These are phyloP conservation scores for Neurospora sp. DNA, from an alignment of 495 filamentous ascomycete species.

Conservation along the genomic window DNA sequence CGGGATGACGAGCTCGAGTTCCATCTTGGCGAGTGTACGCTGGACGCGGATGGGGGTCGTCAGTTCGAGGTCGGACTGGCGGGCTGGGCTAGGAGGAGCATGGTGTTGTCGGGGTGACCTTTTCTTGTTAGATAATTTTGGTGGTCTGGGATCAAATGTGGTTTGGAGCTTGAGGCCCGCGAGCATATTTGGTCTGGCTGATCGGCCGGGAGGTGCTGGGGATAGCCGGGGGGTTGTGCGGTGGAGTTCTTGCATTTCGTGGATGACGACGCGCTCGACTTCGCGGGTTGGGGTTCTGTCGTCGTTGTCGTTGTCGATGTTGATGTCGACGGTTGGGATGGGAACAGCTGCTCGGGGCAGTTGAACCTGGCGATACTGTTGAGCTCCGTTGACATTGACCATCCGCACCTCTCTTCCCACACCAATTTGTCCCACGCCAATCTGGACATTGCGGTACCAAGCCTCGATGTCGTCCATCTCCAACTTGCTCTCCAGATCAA, in stretches of 20 bases:
- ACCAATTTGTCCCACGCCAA: neutral
- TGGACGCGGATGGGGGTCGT: neutral
- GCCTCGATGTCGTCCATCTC: conserved; percentile 24
- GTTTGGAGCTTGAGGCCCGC: conserved; percentile 32
- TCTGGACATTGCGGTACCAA: conserved; percentile 21
- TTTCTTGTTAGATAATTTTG: neutral
- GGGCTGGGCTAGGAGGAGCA: neutral
- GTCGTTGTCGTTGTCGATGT: neutral
- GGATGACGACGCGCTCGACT: neutral
- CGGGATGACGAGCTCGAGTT: neutral
- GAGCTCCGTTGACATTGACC: neutral
- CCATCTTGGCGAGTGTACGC: neutral
- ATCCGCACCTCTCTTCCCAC: neutral
- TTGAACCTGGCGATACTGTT: conserved; percentile 1
- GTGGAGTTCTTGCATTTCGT: conserved; percentile 17
- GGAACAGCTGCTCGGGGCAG: neutral
- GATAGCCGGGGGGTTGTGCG: conserved; percentile 15
- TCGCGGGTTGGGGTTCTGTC: neutral
- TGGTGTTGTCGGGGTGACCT: neutral
- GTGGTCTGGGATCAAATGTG: conserved; percentile 12
- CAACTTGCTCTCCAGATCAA: neutral
- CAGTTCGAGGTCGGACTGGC: neutral
- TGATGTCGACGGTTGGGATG: neutral
- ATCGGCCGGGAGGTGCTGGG: conserved; percentile 8
- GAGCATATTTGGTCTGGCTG: conserved; percentile 4